Conservation (phyloP, 2,329 filamentous ascomycete genomes). For the Penicillium crustosum region DNA sequence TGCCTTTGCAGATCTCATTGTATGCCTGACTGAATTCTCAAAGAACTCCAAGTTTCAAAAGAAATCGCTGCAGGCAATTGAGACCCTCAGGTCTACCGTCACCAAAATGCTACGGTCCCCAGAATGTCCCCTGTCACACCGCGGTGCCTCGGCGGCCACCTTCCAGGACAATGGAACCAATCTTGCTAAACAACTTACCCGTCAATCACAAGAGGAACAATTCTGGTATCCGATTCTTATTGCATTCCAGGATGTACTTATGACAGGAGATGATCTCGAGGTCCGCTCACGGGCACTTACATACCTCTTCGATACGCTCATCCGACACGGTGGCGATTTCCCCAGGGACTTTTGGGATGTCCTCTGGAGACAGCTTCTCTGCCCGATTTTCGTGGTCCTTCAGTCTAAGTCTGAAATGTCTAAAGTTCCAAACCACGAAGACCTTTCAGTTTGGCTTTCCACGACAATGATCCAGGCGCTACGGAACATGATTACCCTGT, state of each 20-base stretch:
- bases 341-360: slow-evolving; percentile 97
- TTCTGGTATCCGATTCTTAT: slow-evolving; percentile 99
- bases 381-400: slow-evolving; percentile 97
- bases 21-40: slow-evolving; percentile 96
- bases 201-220: slow-evolving; percentile 90
- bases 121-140: slow-evolving; percentile 84
- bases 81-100: slow-evolving; percentile 89
- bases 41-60: slow-evolving; percentile 99
- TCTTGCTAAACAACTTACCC: slow-evolving; percentile 63
- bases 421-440: slow-evolving; percentile 92
- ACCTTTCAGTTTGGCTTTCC: slow-evolving; percentile 96
- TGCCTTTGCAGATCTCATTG: slow-evolving; percentile 92
- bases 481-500: slow-evolving; percentile 96
- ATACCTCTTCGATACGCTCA: slow-evolving; percentile 93
- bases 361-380: slow-evolving; percentile 92
- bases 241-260: slow-evolving; percentile 96
- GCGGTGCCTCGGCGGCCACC: slow-evolving; percentile 47
- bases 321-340: slow-evolving; percentile 87
- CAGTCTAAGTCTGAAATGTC: slow-evolving; percentile 96
- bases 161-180: slow-evolving; percentile 48
- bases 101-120: slow-evolving; percentile 93
- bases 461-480: slow-evolving; percentile 99
- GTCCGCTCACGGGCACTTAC: slow-evolving; percentile 84
- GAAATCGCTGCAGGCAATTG: slow-evolving; percentile 94
- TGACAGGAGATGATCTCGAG: slow-evolving; percentile 98